Evolutionary conservation across 2,329 filamentous ascomycete species (phyloP).

Genomic region (Aspergillus sp.): DNA sequence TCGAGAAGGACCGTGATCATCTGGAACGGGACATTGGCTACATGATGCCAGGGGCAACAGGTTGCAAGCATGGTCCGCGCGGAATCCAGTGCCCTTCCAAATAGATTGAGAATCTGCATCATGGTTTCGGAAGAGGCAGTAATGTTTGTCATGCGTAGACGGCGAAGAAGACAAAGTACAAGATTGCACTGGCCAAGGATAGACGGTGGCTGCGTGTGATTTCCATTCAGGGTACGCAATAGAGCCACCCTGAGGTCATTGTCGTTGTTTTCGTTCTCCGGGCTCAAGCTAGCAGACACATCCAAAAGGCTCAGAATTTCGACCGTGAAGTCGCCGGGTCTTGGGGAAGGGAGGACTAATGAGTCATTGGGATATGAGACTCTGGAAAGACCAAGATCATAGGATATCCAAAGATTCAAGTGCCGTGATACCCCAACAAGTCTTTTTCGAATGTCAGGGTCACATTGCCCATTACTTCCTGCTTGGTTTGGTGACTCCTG

Average conservation of each 20-base stretch:
- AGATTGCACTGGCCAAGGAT: slow-evolving; percentile 54
- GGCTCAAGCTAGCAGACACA: slow-evolving; percentile 52
- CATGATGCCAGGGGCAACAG: slow-evolving; percentile 55
- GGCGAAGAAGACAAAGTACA: slow-evolving; percentile 52
- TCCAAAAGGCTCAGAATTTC: slow-evolving; percentile 53
- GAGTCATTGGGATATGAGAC: slow-evolving; percentile 44
- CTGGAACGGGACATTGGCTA: slow-evolving; percentile 59
- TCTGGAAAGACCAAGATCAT: slow-evolving; percentile 55
- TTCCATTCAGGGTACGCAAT: slow-evolving; percentile 34
- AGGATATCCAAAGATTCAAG: slow-evolving; percentile 57
- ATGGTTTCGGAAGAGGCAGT: slow-evolving; percentile 40
- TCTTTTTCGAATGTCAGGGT: slow-evolving; percentile 38
- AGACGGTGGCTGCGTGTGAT: slow-evolving; percentile 43
- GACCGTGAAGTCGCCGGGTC: slow-evolving; percentile 46
- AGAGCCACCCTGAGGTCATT: slow-evolving; percentile 44
- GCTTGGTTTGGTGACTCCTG: slow-evolving; percentile 11
- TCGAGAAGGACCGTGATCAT: slow-evolving; percentile 54
- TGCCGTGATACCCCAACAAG: slow-evolving; percentile 53
- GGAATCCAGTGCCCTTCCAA: slow-evolving; percentile 42
- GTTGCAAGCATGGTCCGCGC: slow-evolving; percentile 44
- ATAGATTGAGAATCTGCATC: slow-evolving; percentile 46
- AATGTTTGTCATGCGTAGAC: slow-evolving; percentile 49
- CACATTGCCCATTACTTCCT: slow-evolving; percentile 2
- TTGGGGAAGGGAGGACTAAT: slow-evolving; percentile 30
- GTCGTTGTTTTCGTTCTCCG: slow-evolving; percentile 40